phyloP scores from a whole-genome alignment of 176 grass and related monocot species.

The Olyra latifolia region DNA sequence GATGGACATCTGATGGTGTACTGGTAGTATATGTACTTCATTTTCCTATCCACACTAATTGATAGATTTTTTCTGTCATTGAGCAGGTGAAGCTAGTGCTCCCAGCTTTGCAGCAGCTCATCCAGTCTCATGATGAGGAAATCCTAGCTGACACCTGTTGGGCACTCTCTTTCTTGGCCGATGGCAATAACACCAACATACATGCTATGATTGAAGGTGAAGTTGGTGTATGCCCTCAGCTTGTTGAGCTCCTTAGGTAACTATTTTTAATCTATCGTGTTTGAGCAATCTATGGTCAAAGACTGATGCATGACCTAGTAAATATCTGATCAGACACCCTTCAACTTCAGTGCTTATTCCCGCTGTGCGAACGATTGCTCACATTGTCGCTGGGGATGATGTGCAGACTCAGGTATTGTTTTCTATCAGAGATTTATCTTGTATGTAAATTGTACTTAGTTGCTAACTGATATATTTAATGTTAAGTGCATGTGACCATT shows the following conservation, averaged over 20 bases:
- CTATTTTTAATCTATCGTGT: not conserved
- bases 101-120: constrained; percentile 46
- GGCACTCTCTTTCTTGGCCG: constrained; percentile 52
- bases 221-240: constrained; percentile 51
- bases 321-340: constrained; percentile 44
- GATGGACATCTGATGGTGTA: constrained; percentile 10
- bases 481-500: not conserved
- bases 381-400: constrained; percentile 63
- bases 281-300: not conserved
- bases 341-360: constrained; percentile 53
- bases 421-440: not conserved
- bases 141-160: constrained; percentile 59
- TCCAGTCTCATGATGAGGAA: constrained; percentile 52
- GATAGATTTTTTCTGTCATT: constrained; percentile 8
- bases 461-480: not conserved
- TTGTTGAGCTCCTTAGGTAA: constrained; percentile 68
- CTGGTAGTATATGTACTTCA: not conserved
- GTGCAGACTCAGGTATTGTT: constrained; percentile 61
- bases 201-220: constrained; percentile 60
- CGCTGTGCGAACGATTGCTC: constrained; percentile 52
- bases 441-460: not conserved
- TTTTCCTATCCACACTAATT: not conserved
- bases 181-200: constrained; percentile 45
- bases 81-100: constrained; percentile 52
- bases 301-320: not conserved